Percentiles rank a stretch among this genome's conserved stretches.
Conservation (phyloP, 139 green algal species). For the Tetraselmis striata region DNA sequence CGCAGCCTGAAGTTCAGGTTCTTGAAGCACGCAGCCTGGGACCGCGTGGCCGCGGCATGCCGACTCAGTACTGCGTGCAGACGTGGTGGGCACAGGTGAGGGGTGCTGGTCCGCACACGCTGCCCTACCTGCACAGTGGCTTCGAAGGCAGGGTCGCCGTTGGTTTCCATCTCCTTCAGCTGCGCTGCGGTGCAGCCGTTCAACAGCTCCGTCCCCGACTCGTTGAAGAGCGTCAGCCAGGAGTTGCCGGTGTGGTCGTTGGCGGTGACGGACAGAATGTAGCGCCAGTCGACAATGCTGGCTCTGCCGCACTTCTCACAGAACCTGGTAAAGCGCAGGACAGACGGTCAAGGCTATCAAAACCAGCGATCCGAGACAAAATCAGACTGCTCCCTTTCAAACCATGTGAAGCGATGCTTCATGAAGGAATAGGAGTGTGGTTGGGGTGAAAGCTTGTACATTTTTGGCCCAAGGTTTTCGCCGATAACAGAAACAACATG, state of each 20-base stretch:
- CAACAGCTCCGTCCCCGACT: conserved; percentile 38
- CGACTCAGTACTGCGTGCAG: too few species aligned
- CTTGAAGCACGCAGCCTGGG: conserved; percentile 37
- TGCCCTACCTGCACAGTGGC: not conserved
- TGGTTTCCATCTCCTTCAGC: conserved; percentile 28
- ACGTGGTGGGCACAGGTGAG: too few species aligned
- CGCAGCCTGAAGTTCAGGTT: conserved; percentile 55
- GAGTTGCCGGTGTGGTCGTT: conserved; percentile 42
- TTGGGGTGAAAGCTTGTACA: not conserved
- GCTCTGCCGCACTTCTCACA: conserved; percentile 41
- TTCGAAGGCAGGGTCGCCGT: not conserved
- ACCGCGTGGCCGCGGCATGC: too few species aligned
- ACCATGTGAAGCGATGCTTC: too few species aligned
- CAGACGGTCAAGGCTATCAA: too few species aligned
- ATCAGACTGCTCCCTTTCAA: too few species aligned
- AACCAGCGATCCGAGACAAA: too few species aligned
- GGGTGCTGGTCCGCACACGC: too few species aligned
- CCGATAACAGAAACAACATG: not conserved
- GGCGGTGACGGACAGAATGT: conserved; percentile 35
- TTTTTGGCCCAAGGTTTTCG: not conserved
- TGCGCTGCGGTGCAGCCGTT: conserved; percentile 28
- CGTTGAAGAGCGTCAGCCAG: conserved; percentile 53
- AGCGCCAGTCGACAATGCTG: conserved; percentile 37
- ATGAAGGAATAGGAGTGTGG: not conserved
- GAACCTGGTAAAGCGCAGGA: too few species aligned